These are phyloP conservation scores for Chimonanthus praecox DNA, from an alignment of 164 flowering plant species.

Conservation along the genomic window DNA sequence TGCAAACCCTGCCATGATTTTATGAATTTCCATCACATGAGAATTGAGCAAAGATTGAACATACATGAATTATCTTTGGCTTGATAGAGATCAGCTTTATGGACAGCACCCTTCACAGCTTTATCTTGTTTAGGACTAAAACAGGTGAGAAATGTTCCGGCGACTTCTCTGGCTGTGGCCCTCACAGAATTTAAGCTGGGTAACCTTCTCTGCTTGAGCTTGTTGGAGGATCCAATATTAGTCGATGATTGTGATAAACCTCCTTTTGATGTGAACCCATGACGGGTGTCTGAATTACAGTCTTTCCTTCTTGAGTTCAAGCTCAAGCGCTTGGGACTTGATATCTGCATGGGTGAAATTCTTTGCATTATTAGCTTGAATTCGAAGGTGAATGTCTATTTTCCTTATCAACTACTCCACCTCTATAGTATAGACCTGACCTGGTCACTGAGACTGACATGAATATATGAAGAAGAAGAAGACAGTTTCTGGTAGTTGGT, in stretches of 20 bases:
- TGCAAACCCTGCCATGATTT: no score
- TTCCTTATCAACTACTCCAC: background rate
- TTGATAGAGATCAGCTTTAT: no score
- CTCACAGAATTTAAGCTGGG: constrained; percentile 13
- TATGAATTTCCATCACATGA: no score
- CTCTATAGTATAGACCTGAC: background rate
- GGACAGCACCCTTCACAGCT: background rate
- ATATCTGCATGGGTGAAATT: background rate
- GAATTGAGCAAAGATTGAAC: no score
- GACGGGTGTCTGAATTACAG: background rate
- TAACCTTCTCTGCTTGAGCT: constrained; percentile 6
- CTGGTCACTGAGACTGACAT: background rate
- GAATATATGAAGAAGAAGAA: background rate
- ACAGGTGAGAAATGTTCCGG: constrained; percentile 18
- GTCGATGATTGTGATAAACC: background rate
- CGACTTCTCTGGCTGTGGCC: constrained; percentile 21
- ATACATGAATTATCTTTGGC: no score
- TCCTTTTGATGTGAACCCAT: background rate
- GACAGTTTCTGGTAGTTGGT: background rate
- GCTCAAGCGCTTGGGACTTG: background rate
- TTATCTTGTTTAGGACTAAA: constrained; percentile 1
- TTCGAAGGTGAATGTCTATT: background rate
- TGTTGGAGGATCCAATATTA: background rate
- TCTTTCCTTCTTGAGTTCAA: background rate
- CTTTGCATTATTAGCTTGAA: background rate